A percentile compares a stretch with the other conserved stretches of the same genome.
phyloP scores from a whole-genome alignment of 2,329 filamentous ascomycete genomes.

The Colletotrichum viniferum region DNA sequence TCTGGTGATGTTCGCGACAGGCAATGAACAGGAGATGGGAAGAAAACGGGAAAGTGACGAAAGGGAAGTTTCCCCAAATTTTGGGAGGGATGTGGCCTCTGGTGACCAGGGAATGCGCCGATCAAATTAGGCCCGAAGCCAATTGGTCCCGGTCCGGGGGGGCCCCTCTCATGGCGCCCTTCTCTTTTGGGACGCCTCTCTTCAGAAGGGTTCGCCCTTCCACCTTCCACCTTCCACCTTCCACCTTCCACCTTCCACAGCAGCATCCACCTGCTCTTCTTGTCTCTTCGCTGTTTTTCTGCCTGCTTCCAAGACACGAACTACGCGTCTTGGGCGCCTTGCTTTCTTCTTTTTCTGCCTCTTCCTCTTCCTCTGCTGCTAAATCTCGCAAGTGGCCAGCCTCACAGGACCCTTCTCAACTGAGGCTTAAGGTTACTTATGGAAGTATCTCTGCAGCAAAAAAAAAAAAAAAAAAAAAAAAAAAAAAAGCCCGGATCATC shows the following conservation, averaged over 20 bases:
- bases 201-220: not conserved
- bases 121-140: not conserved
- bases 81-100: constrained; percentile 15
- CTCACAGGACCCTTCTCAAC: not conserved
- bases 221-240: not conserved
- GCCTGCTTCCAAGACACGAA: not conserved
- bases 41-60: not conserved
- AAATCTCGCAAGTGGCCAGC: not conserved
- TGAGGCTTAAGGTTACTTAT: not conserved
- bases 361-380: no score
- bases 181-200: not conserved
- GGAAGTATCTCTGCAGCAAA: not conserved
- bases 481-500: not conserved
- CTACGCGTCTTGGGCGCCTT: not conserved
- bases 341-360: not conserved
- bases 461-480: not conserved
- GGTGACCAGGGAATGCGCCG: constrained; percentile 6
- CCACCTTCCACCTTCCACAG: not conserved
- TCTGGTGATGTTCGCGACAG: not conserved
- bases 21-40: not conserved
- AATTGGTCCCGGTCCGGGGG: not conserved
- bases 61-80: constrained; percentile 12
- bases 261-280: not conserved
- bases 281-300: not conserved
- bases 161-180: not conserved